Evolutionary conservation across 805 yeast genomes (phyloP).

Genomic region (Kluyveromyces starmeri): DNA sequence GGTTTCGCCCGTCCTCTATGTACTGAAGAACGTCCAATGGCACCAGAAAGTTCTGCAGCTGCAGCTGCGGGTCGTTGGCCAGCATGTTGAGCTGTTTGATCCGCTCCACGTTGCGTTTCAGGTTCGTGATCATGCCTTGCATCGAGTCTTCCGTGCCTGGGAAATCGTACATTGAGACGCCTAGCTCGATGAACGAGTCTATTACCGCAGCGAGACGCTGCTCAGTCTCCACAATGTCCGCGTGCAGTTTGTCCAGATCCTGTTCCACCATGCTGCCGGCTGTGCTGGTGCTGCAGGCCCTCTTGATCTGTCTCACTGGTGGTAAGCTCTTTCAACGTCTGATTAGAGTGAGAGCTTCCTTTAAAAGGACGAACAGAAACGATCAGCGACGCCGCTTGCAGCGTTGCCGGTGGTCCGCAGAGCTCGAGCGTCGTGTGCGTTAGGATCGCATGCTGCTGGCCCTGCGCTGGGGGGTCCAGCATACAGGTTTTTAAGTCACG

Average conservation of each 20-base stretch:
- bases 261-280: slow-evolving; percentile 1
- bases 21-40: slow-evolving; percentile 85
- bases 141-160: slow-evolving; percentile 81
- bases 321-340: too few relatives aligned
- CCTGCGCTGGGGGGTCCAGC: too few relatives aligned
- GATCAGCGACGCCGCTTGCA: too few relatives aligned
- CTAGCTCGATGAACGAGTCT: slow-evolving; percentile 81
- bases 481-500: too few relatives aligned
- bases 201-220: slow-evolving; percentile 41
- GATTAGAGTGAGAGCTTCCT: too few relatives aligned
- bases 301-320: neutral
- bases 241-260: slow-evolving; percentile 16
- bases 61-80: slow-evolving; percentile 26
- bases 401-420: too few relatives aligned
- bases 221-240: slow-evolving; percentile 22
- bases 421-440: too few relatives aligned
- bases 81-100: slow-evolving; percentile 27
- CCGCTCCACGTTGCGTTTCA: slow-evolving; percentile 36
- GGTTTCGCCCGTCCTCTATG: slow-evolving; percentile 93
- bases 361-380: too few relatives aligned
- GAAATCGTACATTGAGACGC: slow-evolving; percentile 87
- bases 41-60: slow-evolving; percentile 37
- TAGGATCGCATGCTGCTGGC: too few relatives aligned
- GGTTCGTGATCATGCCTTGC: slow-evolving; percentile 36
- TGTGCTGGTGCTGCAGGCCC: neutral